Evolutionary conservation across 2,329 filamentous ascomycete genomes (phyloP), one percentile per base, ranked within the genome.

Genomic region (Aschersonia sp.): DNA sequence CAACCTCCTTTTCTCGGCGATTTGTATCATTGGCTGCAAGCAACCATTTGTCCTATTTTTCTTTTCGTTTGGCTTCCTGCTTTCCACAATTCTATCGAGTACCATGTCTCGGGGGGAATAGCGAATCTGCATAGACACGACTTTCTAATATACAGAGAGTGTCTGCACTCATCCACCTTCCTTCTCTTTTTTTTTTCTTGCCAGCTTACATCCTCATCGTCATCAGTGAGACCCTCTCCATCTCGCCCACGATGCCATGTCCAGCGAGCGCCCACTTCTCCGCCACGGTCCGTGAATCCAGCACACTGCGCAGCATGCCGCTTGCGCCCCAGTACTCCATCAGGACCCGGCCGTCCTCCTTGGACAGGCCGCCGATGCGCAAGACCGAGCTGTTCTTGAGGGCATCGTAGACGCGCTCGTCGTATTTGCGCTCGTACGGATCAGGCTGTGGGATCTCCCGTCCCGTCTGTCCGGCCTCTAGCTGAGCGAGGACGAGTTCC

Each of bases 301-400:
- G 73, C 43, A 70, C 72, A 51, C 76, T 71, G 53, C 85, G 77
- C 59, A 94, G 62, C 60, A 95, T 71, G 10, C 90, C 92, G 63
- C 87, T 94, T 37, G 78, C 79, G 5, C 87, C 88, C 73, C 90
- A 97, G 68, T 96, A 97, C 69, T 96, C 88, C 79, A 97, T 83
- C 56, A 94, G 70, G 1, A 79, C 75, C 50, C 83, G 77, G 9
- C 86, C 81, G 67, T 97, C 90, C 2, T 73, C 67, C 65, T 82
- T 85, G 56, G 70, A 82, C 54, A 96, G 58, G 7, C 86, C 84
- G 42, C 75, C 72, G 22, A 95, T 60, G 22, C 76, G 72, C 47
- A 81, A 53, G 2, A 79, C 67, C 50, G 67, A 62, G 41, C 73
- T 68, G 43, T 69, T 68, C 52, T 70, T 63, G 46, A 83, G 64